Evolutionary conservation across 192 early-diverging fungal genomes (phyloP), one percentile per base, ranked within the genome.

Genomic region (Coemansia sp.): DNA sequence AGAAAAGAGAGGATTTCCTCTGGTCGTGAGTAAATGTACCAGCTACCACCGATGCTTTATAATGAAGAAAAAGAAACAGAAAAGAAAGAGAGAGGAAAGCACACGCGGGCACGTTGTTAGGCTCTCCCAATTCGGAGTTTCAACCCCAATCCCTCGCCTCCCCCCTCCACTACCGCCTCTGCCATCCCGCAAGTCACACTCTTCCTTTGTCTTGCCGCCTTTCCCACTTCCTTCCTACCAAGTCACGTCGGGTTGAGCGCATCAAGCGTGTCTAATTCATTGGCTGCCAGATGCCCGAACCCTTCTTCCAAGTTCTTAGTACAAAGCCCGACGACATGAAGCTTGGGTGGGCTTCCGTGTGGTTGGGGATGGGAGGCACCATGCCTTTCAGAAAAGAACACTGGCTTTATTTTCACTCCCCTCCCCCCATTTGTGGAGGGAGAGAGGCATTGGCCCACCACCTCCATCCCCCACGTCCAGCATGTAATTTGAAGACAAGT

Each of bases 61-160:
- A 48, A 32, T 4, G 22, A 27, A 26, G 44, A 24, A 48, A 48
- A n/a, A 1, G 10, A 7, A 32, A 7, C 2, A 7, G 7, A 7
- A 32, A 32, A 32, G 7, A 32, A 32, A 32, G 7, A 32, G 7
- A 32, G 7, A 2, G 29, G 29, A 32, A 32, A 26, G 14, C 14
- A 1, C 44, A 48, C 44, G 24, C 26, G 22, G 44, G 11, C 29
- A 7, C 3, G 29, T 7, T 32, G 29, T 48, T 15, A 18, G 41
- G 44, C 44, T 27, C 0, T 19, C 41, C 41, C 41, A 43, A 21
- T 48, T 48, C 44, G 44, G 44, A 48, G 44, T 48, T 48, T 48
- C 22, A 48, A 48, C 44, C 3, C 7, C 29, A 9, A 21, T 21
- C 19, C 41, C 17, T 43, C n/a, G n/a, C 17, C 18, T 43, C 41